phyloP scores from a whole-genome alignment of 2,329 filamentous ascomycete species.

The Paramyrothecium roridum region DNA sequence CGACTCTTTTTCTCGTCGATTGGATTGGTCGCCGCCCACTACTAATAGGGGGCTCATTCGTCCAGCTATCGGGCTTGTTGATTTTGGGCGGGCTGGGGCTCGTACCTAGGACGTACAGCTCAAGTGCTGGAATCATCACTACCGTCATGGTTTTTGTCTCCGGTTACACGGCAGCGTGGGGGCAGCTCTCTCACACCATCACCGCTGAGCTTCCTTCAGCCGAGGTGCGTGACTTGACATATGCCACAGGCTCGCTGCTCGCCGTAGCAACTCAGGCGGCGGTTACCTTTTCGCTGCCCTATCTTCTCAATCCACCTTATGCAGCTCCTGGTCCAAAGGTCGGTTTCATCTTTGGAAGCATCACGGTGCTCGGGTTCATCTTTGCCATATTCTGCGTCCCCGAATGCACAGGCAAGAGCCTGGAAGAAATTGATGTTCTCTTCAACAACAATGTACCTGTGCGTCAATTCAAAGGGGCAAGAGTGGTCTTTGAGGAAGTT shows the following conservation, averaged over 20 bases:
- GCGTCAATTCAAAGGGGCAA: too few relatives aligned
- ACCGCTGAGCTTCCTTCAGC: conserved; percentile 27
- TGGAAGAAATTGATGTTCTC: background rate
- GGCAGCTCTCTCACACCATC: conserved; percentile 30
- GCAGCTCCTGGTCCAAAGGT: conserved; percentile 29
- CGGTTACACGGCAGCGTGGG: conserved; percentile 29
- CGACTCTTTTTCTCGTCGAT: conserved; percentile 13
- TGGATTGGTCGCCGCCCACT: conserved; percentile 14
- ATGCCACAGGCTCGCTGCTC: conserved; percentile 20
- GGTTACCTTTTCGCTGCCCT: conserved; percentile 29
- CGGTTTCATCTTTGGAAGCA: conserved; percentile 30
- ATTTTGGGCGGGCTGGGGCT: conserved; percentile 33
- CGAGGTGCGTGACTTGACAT: conserved; percentile 26
- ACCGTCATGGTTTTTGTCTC: conserved; percentile 25
- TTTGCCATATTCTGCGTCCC: conserved; percentile 22
- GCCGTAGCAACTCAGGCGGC: too few relatives aligned
- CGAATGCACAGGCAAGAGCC: conserved; percentile 22
- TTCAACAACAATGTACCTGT: too few relatives aligned
- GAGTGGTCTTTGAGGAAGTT: too few relatives aligned
- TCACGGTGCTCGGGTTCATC: conserved; percentile 21
- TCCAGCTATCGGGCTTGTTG: conserved; percentile 25
- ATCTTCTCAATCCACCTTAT: conserved; percentile 30
- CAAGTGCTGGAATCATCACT: conserved; percentile 25
- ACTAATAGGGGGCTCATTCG: conserved; percentile 19
- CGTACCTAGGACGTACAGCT: conserved; percentile 5